Evolutionary conservation across 2,329 filamentous ascomycete genomes (phyloP).

Genomic region (Colletotrichum sp.): DNA sequence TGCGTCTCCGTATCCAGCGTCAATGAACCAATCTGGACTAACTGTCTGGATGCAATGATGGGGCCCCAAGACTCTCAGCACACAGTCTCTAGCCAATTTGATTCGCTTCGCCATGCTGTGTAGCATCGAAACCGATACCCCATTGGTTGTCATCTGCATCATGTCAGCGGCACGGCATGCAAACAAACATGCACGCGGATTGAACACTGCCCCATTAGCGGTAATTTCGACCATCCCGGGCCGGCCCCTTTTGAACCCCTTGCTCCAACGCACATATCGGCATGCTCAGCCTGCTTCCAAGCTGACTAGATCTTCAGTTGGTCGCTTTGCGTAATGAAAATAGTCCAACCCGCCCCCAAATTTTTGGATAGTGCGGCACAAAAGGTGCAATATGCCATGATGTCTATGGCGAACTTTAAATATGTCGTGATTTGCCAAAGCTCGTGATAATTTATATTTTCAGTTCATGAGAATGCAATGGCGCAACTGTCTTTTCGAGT

Average conservation of each 20-base stretch:
- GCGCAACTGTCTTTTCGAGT: background rate
- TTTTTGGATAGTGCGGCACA: background rate
- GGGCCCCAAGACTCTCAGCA: too few relatives aligned
- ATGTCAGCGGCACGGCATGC: background rate
- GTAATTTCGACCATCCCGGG: background rate
- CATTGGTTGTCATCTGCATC: background rate
- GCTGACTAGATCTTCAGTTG: accelerated
- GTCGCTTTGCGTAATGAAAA: background rate
- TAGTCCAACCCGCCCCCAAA: background rate
- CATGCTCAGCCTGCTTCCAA: background rate
- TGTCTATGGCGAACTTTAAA: background rate
- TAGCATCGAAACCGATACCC: background rate
- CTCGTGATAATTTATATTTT: background rate
- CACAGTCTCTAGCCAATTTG: accelerated
- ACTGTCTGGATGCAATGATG: background rate
- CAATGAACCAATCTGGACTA: background rate
- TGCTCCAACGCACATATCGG: background rate
- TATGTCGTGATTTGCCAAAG: background rate
- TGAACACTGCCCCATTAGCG: background rate
- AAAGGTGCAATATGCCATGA: background rate
- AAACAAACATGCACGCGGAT: background rate
- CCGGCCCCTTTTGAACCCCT: background rate
- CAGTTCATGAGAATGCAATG: background rate
- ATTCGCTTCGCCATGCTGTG: background rate
- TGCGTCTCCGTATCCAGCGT: background rate